Base-by-base conservation (phyloP, 306 rosid species). In the Ziziphus jujuba region DNA sequence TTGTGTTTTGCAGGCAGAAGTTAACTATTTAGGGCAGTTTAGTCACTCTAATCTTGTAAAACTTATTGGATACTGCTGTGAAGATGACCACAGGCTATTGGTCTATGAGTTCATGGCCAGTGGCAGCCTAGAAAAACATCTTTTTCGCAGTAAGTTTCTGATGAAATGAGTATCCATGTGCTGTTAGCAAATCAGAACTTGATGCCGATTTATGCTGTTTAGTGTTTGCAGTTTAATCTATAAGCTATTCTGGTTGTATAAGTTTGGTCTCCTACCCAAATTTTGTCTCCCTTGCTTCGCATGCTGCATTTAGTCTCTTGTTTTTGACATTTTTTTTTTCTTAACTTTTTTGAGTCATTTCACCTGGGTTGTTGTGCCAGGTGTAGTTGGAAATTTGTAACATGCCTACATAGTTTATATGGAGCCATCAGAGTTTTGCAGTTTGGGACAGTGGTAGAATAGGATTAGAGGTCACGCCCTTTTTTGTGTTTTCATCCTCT, bases 101-200 rank as follows among this genome's bases (percentile, higher is more conserved):
- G 97, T 88, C 55, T 93, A 93, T 75, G 99, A 93, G 63, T 93
- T 86, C 79, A 90, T 93, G 99, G 97, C 95, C 28, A 88, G 86
- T 77, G 99, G 97, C 65, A 88, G 92, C 89, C 73, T 93, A 83
- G 99, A 93, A 84, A 93, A 85, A 66, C 97, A 90, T 75, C 95
- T 93, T 64, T 93, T 93, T 59, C 97, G 99, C 66, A 84, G 99
- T 93, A 85, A 93, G 97, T 66, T 35, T 72, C 36, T 7, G 25
- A 16, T 61, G 51, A 58, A 56, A 67, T 58, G 34, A 21, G 4
- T n/a, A 52, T 25, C 15, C 12, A 13, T 65, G 24, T 66, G 23
- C 19, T 72, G 69, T 72, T 56, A 47, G 21, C 14, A 53, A 55
- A 44, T 55, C 40, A 13, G 44, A 11, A 5, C 43, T 57, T 23